A percentile compares a stretch with the other conserved stretches of the same genome.
These are phyloP conservation scores for Fusarium setosum DNA, from an alignment of 2,329 filamentous ascomycete genomes.

Conservation along the genomic window DNA sequence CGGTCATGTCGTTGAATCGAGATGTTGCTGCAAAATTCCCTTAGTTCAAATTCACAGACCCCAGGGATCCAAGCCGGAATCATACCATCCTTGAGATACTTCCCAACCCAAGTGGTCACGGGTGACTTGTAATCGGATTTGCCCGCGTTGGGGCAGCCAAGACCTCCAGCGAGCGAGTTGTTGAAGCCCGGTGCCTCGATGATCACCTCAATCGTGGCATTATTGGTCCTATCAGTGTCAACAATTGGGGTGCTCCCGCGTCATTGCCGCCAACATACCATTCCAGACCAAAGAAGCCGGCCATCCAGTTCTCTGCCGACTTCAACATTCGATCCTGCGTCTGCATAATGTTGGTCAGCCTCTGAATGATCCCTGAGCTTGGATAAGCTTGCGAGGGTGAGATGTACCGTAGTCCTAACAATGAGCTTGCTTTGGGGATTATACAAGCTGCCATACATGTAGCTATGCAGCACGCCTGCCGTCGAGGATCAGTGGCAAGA, in stretches of 20 bases:
- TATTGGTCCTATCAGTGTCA: conserved; percentile 63
- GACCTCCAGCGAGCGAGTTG: conserved; percentile 76
- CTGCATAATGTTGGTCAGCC: conserved; percentile 43
- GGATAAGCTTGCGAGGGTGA: too few species aligned
- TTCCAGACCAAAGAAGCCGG: conserved; percentile 81
- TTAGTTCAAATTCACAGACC: not conserved
- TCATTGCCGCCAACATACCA: conserved; percentile 56
- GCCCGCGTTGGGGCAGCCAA: conserved; percentile 72
- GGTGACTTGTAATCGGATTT: conserved; percentile 66
- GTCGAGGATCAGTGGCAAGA: not conserved
- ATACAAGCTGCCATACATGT: conserved; percentile 78
- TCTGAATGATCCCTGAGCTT: not conserved
- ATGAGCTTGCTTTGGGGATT: conserved; percentile 79
- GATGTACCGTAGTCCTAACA: conserved; percentile 71
- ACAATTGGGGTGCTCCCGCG: not conserved
- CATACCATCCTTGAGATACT: conserved; percentile 71
- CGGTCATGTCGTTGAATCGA: conserved; percentile 66
- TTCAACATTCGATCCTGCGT: conserved; percentile 84
- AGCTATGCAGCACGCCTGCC: conserved; percentile 74
- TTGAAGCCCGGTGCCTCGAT: conserved; percentile 74
- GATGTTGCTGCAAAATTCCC: conserved; percentile 60
- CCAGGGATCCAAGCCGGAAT: not conserved
- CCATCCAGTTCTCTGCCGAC: conserved; percentile 81
- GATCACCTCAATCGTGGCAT: conserved; percentile 78
- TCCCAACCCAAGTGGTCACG: conserved; percentile 67